Base-by-base conservation (phyloP, 352 stramenopile genomes). In the Phytophthora capsici region DNA sequence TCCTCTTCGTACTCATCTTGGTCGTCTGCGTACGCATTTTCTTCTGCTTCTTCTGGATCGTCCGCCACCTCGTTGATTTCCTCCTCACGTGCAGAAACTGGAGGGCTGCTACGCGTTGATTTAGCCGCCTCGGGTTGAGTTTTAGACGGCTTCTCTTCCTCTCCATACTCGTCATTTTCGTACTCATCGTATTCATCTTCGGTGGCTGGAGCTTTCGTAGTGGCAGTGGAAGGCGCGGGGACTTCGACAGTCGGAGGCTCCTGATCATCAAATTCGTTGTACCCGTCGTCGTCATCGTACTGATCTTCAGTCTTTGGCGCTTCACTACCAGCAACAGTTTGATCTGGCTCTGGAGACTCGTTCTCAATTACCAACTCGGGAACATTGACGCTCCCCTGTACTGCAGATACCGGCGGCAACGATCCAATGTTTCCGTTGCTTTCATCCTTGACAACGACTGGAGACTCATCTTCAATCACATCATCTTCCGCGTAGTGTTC, bases 111-210 rank as follows among this genome's bases (percentile, higher is more conserved):
- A 53, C 5, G 56, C 14, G 37, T 30, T 13, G 51, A 57, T 6
- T 1, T 30, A 26, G 9, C 30, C 8, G 22, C 22, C 10, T 38
- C 30, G 7, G 47, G 37, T 10, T 59, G 36, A 50, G 63, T 34
- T 13, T 57, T 55, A 8, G 17, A 30, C 2, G 34, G 38, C n/a
- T 46, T 54, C 23, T 57, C 53, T 23, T 63, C 49, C 22, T 68
- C 53, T 14, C 40, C 52, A 8, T 83, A 65, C 9, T 82, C 76
- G 2, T 78, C 73, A 19, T 78, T 66, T n/a, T 81, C 75, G 17
- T 82, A 86, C 14, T 86, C 81, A 40, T 90, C 82, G 38, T 86
- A 84, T 1, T 77, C 77, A 23, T 71, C 63, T 38, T 84, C 64
- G 17, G 57, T 53, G 23, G 61, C 25, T 41, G 49, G 40, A 43